Percentiles rank a stretch among this genome's conserved stretches.
These are phyloP conservation scores for Penicillium sp. DNA, from an alignment of 2,329 filamentous ascomycete genomes.

Conservation along the genomic window DNA sequence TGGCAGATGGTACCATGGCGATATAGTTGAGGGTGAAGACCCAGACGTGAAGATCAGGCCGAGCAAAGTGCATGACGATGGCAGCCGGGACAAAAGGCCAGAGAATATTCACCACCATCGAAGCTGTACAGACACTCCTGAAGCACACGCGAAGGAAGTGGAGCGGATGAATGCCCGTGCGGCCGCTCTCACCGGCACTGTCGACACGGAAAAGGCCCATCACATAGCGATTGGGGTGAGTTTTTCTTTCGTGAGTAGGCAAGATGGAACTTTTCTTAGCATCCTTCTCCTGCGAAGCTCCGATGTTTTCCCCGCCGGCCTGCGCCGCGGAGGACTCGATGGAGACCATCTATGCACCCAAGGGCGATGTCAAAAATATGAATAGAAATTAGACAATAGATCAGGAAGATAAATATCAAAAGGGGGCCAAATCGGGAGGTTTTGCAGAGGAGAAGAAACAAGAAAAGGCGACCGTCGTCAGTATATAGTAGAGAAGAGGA, in stretches of 20 bases:
- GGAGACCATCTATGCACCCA: slow-evolving; percentile 12
- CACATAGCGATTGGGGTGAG: slow-evolving; percentile 12
- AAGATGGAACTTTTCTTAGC: slow-evolving; percentile 18
- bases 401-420: background rate
- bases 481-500: background rate
- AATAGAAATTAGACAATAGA: background rate
- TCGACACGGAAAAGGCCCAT: slow-evolving; percentile 32
- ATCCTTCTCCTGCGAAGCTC: slow-evolving; percentile 13
- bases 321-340: slow-evolving; percentile 8
- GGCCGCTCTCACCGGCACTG: slow-evolving; percentile 60
- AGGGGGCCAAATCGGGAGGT: background rate
- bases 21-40: slow-evolving; percentile 69
- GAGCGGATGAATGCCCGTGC: slow-evolving; percentile 58
- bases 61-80: slow-evolving; percentile 58
- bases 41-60: slow-evolving; percentile 54
- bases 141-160: slow-evolving; percentile 61
- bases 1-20: slow-evolving; percentile 71
- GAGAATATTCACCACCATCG: slow-evolving; percentile 62
- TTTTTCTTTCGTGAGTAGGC: slow-evolving; percentile 25
- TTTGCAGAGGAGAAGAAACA: background rate
- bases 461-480: slow-evolving; percentile 1
- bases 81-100: slow-evolving; percentile 72
- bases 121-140: slow-evolving; percentile 58
- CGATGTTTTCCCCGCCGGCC: slow-evolving; percentile 2
- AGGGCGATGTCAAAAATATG: background rate